Conservation (phyloP, 192 early-diverging fungal genomes). For the Thamnidium elegans region DNA sequence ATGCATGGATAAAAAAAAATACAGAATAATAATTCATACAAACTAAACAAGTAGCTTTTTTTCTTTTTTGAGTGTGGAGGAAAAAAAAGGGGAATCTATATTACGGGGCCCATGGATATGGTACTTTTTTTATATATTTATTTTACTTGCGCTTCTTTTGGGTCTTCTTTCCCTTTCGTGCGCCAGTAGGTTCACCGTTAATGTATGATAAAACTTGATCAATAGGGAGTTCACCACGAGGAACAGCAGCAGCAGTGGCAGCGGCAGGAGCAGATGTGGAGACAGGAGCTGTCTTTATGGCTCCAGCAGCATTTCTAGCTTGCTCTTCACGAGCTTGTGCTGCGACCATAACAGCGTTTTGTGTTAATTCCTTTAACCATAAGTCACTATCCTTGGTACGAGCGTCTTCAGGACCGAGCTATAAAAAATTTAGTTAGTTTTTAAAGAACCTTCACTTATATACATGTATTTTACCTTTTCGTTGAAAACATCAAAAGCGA, state of each 20-base stretch:
- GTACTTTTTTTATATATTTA: neutral
- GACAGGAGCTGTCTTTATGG: neutral
- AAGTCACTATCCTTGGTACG: conserved; percentile 67
- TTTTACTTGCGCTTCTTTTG: conserved; percentile 16
- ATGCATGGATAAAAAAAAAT: too few relatives aligned
- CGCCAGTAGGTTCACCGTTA: conserved; percentile 32
- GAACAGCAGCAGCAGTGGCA: conserved; percentile 19
- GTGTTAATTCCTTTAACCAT: conserved; percentile 66
- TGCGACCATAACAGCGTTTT: conserved; percentile 50
- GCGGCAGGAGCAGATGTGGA: neutral
- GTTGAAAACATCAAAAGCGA: conserved; percentile 62
- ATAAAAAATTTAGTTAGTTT: conserved; percentile 4
- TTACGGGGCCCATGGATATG: neutral
- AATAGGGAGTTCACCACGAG: conserved; percentile 71
- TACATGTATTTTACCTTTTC: conserved; percentile 36
- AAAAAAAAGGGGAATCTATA: neutral
- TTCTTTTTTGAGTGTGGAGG: neutral
- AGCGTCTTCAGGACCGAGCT: conserved; percentile 70
- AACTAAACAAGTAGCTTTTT: neutral
- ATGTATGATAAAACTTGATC: conserved; percentile 78
- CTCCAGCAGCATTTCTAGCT: neutral
- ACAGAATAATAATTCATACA: too few relatives aligned
- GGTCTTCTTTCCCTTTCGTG: conserved; percentile 22
- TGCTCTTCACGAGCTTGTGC: conserved; percentile 23
- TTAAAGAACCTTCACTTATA: neutral